Evolutionary conservation across 192 early-diverging fungal species (phyloP).

Genomic region (Linnemannia exigua): DNA sequence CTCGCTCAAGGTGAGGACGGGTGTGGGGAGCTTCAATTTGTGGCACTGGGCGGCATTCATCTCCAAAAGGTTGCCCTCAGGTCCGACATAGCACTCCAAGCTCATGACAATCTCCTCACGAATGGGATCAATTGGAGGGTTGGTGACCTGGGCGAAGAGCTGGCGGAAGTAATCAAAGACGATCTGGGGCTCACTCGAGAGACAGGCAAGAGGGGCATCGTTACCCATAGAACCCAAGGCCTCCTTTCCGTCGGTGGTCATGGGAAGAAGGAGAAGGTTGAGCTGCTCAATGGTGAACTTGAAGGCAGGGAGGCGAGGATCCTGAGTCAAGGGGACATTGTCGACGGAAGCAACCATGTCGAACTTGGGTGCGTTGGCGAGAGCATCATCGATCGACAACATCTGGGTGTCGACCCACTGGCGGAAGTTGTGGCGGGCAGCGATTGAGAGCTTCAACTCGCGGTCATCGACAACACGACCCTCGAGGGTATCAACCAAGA

Average conservation of each 20-base stretch:
- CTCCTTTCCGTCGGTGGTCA: slow-evolving; percentile 92
- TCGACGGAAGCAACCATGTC: slow-evolving; percentile 68
- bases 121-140: slow-evolving; percentile 99
- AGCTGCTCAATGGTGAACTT: slow-evolving; percentile 96
- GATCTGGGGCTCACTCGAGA: slow-evolving; percentile 88
- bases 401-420: slow-evolving; percentile 90
- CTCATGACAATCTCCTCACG: slow-evolving; percentile 99
- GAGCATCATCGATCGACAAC: slow-evolving; percentile 77
- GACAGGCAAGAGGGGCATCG: slow-evolving; percentile 95
- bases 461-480: slow-evolving; percentile 93
- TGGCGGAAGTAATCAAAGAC: slow-evolving; percentile 98
- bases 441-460: slow-evolving; percentile 86
- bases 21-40: slow-evolving; percentile 86
- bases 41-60: slow-evolving; percentile 83
- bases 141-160: slow-evolving; percentile 98
- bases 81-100: slow-evolving; percentile 93
- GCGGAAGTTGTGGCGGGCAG: slow-evolving; percentile 79
- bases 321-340: slow-evolving; percentile 72
- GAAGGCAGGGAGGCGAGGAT: slow-evolving; percentile 87
- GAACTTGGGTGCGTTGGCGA: slow-evolving; percentile 53
- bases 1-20: slow-evolving; percentile 89
- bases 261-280: slow-evolving; percentile 89
- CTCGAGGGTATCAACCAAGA: slow-evolving; percentile 94
- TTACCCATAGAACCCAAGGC: slow-evolving; percentile 99
- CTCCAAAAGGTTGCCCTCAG: slow-evolving; percentile 95